phyloP scores from a whole-genome alignment of 768 basidiomycete species.

The Boletus rubropictus region DNA sequence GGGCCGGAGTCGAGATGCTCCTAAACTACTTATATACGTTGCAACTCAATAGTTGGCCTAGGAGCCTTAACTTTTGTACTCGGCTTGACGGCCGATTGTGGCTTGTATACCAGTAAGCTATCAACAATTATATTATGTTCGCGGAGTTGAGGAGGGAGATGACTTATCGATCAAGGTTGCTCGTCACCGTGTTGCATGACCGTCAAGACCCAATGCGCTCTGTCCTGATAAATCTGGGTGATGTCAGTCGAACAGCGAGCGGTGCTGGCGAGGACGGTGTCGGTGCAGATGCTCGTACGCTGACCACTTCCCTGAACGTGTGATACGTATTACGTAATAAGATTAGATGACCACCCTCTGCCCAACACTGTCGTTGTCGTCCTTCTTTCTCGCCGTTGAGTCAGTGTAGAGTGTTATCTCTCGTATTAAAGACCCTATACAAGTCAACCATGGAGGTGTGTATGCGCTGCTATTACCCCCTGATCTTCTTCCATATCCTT shows the following conservation, averaged over 20 bases:
- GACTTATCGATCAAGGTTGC: constrained; percentile 4
- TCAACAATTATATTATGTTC: too few species aligned
- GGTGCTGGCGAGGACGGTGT: neutral
- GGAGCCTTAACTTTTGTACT: too few species aligned
- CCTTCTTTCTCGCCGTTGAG: constrained; percentile 9
- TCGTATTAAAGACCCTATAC: constrained; percentile 2
- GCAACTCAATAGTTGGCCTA: too few species aligned
- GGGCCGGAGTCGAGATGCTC: too few species aligned
- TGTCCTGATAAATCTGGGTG: neutral
- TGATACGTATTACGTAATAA: constrained; percentile 29
- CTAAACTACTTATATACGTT: too few species aligned
- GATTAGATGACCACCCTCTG: constrained; percentile 37
- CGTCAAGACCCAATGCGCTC: neutral
- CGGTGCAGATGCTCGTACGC: neutral
- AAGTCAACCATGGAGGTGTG: constrained; percentile 36
- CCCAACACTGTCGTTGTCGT: constrained; percentile 28
- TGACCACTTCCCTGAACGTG: constrained; percentile 10
- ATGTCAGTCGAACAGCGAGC: neutral
- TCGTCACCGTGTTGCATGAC: constrained; percentile 9
- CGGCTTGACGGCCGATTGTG: too few species aligned
- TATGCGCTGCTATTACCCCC: neutral
- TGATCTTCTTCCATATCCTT: neutral
- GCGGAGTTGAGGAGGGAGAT: too few species aligned
- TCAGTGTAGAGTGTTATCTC: constrained; percentile 2
- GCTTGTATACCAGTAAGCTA: too few species aligned